Evolutionary conservation across 2,329 filamentous ascomycete genomes (phyloP), one percentile per base, ranked within the genome.

Genomic region (Fonsecaea multimorphosa): DNA sequence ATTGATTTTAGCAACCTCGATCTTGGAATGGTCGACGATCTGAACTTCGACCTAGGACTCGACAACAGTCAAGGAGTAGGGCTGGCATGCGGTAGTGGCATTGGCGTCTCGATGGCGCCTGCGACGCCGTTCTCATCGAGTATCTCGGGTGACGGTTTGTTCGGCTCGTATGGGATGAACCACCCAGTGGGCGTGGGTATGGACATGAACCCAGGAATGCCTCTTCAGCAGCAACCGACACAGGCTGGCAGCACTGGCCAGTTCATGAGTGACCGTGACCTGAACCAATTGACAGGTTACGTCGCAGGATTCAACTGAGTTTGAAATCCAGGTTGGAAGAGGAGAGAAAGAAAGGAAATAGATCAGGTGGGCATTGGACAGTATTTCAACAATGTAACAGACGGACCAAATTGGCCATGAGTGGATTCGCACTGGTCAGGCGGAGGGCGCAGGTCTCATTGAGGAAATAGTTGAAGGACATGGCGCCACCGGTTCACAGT

Each of bases 1-100:
- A 67, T 72, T 44, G 70, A 72, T 61, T 72, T 72, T 52, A 65
- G 56, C 57, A 57, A 56, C 49, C 69, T 72, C 22, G 69, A 72
- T 60, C 61, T 72, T 2, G 69, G 65, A 32, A 65, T 67, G 56
- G 60, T 69, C 22, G 68, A 70, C 31, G 68, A 70, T 27, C 54
- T 70, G 64, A 66, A 62, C 27, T 72, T 72, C 34, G 66, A 68
- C 19, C 12, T 68, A n/a, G 66, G 63, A 2, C 27, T 61, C 34
- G 55, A 61, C 24, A 59, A 60, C 32, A 51, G 46, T 54, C 63
- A 64, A 36, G 46, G 22, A 36, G 46, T n/a, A 36, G 51, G 16
- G 22, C 24, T 53, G 36, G 22, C 36, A n/a, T n/a, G 38, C n/a
- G 38, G 14, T 1, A 14, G 27, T n/a, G 44, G 58, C 7, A 51